phyloP scores from a whole-genome alignment of 2,329 filamentous ascomycete species.

The Clonostachys sp. region DNA sequence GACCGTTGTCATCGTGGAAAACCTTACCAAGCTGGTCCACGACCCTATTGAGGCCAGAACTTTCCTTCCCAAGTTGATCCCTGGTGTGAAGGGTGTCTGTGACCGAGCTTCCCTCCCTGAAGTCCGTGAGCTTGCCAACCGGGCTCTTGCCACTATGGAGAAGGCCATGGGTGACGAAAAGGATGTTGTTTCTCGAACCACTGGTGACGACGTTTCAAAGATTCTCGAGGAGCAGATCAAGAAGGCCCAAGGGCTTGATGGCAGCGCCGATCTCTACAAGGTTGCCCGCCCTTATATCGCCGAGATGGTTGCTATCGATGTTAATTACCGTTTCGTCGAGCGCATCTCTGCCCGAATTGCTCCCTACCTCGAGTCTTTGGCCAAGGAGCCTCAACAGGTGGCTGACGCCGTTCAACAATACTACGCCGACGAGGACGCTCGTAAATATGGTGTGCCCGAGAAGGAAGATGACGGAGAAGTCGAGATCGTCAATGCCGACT shows the following conservation, averaged over 20 bases:
- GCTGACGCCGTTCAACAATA: slow-evolving; percentile 70
- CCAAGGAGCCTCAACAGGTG: slow-evolving; percentile 60
- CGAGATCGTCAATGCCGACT: slow-evolving; percentile 96
- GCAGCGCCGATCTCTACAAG: slow-evolving; percentile 60
- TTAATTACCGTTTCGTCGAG: slow-evolving; percentile 74
- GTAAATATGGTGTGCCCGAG: slow-evolving; percentile 78
- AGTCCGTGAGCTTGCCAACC: slow-evolving; percentile 82
- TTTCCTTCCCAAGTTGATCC: slow-evolving; percentile 91
- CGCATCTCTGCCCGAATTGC: slow-evolving; percentile 66
- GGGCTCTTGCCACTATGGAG: slow-evolving; percentile 81
- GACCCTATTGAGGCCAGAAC: slow-evolving; percentile 89
- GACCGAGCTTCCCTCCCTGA: slow-evolving; percentile 90
- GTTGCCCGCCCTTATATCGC: slow-evolving; percentile 69
- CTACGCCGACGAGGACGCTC: slow-evolving; percentile 80
- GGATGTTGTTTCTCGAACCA: slow-evolving; percentile 61
- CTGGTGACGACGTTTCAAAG: slow-evolving; percentile 68
- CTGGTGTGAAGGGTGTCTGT: slow-evolving; percentile 85
- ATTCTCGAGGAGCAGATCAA: slow-evolving; percentile 74
- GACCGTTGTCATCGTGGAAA: slow-evolving; percentile 95
- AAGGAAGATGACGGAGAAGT: slow-evolving; percentile 89
- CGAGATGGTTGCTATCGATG: slow-evolving; percentile 81
- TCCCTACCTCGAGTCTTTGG: slow-evolving; percentile 72
- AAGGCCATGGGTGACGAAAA: slow-evolving; percentile 82
- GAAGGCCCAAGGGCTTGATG: slow-evolving; percentile 58
- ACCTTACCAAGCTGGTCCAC: slow-evolving; percentile 96